Evolutionary conservation across 1,284 basidiomycete species (phyloP).

Genomic region (Ustilago cynodontis): DNA sequence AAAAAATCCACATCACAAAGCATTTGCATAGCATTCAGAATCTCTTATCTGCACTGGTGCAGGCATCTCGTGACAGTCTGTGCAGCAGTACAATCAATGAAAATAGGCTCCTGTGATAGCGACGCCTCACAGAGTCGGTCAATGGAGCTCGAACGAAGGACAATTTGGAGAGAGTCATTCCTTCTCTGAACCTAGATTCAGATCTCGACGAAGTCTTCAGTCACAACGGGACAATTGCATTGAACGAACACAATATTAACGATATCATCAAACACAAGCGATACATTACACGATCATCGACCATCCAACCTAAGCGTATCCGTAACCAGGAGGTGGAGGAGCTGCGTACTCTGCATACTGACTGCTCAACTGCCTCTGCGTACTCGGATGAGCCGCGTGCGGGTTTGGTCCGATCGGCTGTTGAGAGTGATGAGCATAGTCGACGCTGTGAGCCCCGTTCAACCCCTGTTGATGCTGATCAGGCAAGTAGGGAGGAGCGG

Average conservation of each 20-base stretch:
- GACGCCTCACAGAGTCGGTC: no score
- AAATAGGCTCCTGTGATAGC: no score
- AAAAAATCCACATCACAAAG: not conserved
- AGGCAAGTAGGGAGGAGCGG: slow-evolving; percentile 50
- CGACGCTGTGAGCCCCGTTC: not conserved
- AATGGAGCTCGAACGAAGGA: no score
- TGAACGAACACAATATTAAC: no score
- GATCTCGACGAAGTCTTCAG: no score
- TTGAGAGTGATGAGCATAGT: slow-evolving; percentile 12
- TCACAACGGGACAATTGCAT: no score
- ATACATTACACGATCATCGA: not conserved
- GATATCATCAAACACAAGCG: no score
- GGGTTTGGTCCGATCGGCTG: not conserved
- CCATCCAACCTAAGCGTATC: slow-evolving; percentile 16
- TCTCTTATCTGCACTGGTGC: not conserved
- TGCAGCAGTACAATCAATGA: no score
- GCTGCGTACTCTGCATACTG: slow-evolving; percentile 50
- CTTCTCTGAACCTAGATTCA: no score
- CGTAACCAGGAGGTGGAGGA: slow-evolving; percentile 50
- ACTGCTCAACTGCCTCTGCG: slow-evolving; percentile 22
- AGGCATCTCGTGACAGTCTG: not conserved
- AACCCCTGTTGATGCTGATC: slow-evolving; percentile 3
- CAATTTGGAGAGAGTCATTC: no score
- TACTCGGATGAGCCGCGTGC: not conserved
- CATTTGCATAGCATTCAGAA: not conserved